Percentiles rank a stretch among this genome's conserved stretches.
These are phyloP conservation scores for Suillus paluster DNA, from an alignment of 768 basidiomycete genomes.

Conservation along the genomic window DNA sequence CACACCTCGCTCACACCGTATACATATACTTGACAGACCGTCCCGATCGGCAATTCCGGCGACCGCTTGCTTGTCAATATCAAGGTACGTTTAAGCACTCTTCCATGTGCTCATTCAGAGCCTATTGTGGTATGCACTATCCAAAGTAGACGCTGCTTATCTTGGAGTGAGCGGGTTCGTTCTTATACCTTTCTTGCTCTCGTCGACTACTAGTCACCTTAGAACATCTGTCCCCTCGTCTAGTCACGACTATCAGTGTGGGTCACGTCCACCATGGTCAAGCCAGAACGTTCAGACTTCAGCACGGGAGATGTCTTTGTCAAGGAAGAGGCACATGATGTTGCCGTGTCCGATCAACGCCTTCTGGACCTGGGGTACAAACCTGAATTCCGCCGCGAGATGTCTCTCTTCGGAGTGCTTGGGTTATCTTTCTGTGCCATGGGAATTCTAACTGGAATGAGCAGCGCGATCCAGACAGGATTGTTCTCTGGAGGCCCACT, in stretches of 20 bases:
- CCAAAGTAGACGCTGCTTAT: background rate
- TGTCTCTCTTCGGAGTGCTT: slow-evolving; percentile 61
- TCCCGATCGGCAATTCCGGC: background rate
- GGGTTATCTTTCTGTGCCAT: slow-evolving; percentile 66
- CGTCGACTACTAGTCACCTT: background rate
- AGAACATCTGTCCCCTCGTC: background rate
- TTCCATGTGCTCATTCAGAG: background rate
- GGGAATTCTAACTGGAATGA: slow-evolving; percentile 64
- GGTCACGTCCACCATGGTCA: background rate
- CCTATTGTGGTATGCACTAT: background rate
- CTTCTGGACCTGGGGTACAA: slow-evolving; percentile 57
- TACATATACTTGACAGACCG: background rate
- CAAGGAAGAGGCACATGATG: background rate
- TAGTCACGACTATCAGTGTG: background rate
- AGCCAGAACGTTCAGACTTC: background rate
- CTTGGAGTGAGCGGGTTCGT: background rate
- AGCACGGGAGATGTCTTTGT: background rate
- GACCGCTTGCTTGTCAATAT: background rate
- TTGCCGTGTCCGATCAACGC: slow-evolving; percentile 40
- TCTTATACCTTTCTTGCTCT: background rate
- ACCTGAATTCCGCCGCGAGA: slow-evolving; percentile 58
- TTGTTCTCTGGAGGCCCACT: slow-evolving; percentile 61
- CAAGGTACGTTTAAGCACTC: background rate
- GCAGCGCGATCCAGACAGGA: slow-evolving; percentile 62
- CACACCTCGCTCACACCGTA: background rate